phyloP scores from a whole-genome alignment of 2,329 filamentous ascomycete genomes.

The Aspergillus fumigatiaffinis region DNA sequence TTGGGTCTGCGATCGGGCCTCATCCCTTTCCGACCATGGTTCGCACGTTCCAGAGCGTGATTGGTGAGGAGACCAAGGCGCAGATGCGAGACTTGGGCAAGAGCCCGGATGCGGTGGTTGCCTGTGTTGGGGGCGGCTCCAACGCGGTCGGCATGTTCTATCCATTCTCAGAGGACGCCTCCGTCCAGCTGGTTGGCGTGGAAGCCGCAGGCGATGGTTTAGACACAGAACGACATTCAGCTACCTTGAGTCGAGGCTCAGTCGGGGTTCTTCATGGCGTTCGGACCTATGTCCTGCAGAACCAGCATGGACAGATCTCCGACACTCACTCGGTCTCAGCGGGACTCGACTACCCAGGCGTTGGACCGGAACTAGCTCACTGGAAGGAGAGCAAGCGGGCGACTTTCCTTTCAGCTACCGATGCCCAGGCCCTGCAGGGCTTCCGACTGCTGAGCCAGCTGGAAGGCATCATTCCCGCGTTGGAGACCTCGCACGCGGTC shows the following conservation, averaged over 20 bases:
- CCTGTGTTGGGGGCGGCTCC: slow-evolving; percentile 88
- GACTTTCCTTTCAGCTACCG: slow-evolving; percentile 80
- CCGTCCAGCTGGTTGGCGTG: slow-evolving; percentile 82
- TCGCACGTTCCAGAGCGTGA: slow-evolving; percentile 93
- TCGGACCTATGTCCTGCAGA: slow-evolving; percentile 86
- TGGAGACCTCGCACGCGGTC: slow-evolving; percentile 88
- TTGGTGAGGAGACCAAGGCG: slow-evolving; percentile 83
- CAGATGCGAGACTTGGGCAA: slow-evolving; percentile 82
- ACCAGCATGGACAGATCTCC: slow-evolving; percentile 81
- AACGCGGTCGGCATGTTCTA: slow-evolving; percentile 98
- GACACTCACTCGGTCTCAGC: slow-evolving; percentile 93
- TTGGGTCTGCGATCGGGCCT: slow-evolving; percentile 90
- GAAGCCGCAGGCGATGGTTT: slow-evolving; percentile 89
- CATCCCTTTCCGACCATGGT: slow-evolving; percentile 98
- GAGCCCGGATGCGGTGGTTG: slow-evolving; percentile 91
- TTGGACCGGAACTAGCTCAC: slow-evolving; percentile 80
- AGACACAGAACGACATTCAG: slow-evolving; percentile 74
- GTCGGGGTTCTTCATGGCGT: slow-evolving; percentile 96
- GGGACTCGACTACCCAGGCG: slow-evolving; percentile 90
- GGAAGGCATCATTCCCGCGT: slow-evolving; percentile 92
- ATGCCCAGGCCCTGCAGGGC: slow-evolving; percentile 78
- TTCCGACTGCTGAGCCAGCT: slow-evolving; percentile 79
- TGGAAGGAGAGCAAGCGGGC: slow-evolving; percentile 89
- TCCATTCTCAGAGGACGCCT: slow-evolving; percentile 76
- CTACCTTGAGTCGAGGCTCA: slow-evolving; percentile 74